Conservation (phyloP, 192 early-diverging fungal genomes). For the Helicostylum pulchrum region DNA sequence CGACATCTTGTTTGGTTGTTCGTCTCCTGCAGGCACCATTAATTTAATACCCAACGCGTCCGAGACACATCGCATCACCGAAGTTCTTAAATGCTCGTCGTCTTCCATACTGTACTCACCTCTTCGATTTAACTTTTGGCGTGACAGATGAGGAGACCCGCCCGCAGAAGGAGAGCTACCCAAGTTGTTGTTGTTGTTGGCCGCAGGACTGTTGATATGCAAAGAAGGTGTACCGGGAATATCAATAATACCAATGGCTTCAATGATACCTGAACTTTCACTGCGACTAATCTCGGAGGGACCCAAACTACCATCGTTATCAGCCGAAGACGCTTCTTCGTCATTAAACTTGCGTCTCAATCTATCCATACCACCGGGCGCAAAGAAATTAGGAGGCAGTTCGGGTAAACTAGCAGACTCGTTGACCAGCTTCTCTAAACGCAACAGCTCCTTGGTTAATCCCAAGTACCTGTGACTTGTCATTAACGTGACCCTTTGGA, state of each 20-base stretch:
- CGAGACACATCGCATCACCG: slow-evolving; percentile 61
- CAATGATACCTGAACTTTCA: slow-evolving; percentile 19
- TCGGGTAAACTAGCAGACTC: slow-evolving; percentile 58
- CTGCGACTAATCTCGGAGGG: slow-evolving; percentile 11
- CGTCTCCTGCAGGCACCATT: slow-evolving; percentile 6
- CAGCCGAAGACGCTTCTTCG: slow-evolving; percentile 13
- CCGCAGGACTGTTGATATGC: not conserved
- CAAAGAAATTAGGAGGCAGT: slow-evolving; percentile 54
- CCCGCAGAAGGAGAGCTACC: not conserved
- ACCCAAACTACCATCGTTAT: not conserved
- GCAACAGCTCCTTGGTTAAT: slow-evolving; percentile 80
- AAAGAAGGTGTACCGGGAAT: slow-evolving; percentile 10
- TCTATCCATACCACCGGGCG: slow-evolving; percentile 51
- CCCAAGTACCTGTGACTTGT: slow-evolving; percentile 88
- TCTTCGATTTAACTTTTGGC: not conserved
- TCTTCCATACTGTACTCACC: slow-evolving; percentile 51
- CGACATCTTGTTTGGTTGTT: slow-evolving; percentile 24
- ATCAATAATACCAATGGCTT: slow-evolving; percentile 39
- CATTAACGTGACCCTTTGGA: slow-evolving; percentile 92
- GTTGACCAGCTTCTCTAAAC: slow-evolving; percentile 81
- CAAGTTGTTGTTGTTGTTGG: not conserved
- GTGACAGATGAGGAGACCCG: not conserved
- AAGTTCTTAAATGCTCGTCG: slow-evolving; percentile 54
- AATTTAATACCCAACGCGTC: slow-evolving; percentile 47
- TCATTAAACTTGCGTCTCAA: slow-evolving; percentile 45